These are phyloP conservation scores for Musa acuminata DNA, from an alignment of 176 grass and related monocot genomes.

Conservation along the genomic window DNA sequence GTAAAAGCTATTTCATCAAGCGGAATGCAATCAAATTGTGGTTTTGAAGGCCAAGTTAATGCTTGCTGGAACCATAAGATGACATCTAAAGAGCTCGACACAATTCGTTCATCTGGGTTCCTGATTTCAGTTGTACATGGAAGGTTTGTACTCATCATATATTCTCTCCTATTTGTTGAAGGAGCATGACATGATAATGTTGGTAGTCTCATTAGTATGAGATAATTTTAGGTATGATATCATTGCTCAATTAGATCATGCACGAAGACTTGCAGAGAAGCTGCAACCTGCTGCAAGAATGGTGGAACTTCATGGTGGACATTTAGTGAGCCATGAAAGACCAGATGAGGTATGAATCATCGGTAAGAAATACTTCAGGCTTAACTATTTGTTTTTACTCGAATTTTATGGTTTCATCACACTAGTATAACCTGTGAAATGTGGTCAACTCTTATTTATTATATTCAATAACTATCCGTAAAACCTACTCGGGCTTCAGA, in stretches of 20 bases:
- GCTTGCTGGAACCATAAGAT: conserved; percentile 77
- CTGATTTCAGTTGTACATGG: conserved; percentile 65
- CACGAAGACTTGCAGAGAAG: conserved; percentile 52
- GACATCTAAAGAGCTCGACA: conserved; percentile 39
- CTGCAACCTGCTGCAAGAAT: conserved; percentile 56
- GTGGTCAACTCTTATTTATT: too few relatives aligned
- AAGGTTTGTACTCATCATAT: conserved; percentile 26
- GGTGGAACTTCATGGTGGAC: conserved; percentile 63
- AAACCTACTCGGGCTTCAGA: too few relatives aligned
- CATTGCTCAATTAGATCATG: conserved; percentile 57
- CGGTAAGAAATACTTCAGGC: background rate
- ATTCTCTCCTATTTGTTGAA: background rate
- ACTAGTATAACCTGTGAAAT: too few relatives aligned
- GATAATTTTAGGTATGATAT: conserved; percentile 47
- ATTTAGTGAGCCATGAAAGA: conserved; percentile 72
- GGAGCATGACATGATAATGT: background rate
- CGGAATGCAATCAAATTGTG: conserved; percentile 65
- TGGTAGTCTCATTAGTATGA: background rate
- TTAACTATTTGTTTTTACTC: too few relatives aligned
- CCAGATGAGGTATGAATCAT: conserved; percentile 35
- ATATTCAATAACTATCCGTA: too few relatives aligned
- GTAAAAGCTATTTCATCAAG: conserved; percentile 52
- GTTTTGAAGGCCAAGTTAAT: conserved; percentile 74
- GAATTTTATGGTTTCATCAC: too few relatives aligned
- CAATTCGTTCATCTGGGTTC: conserved; percentile 49